These are phyloP conservation scores for Bolboschoenoplectus hybrid DNA, from an alignment of 202 grass and related monocot species.

Conservation along the genomic window DNA sequence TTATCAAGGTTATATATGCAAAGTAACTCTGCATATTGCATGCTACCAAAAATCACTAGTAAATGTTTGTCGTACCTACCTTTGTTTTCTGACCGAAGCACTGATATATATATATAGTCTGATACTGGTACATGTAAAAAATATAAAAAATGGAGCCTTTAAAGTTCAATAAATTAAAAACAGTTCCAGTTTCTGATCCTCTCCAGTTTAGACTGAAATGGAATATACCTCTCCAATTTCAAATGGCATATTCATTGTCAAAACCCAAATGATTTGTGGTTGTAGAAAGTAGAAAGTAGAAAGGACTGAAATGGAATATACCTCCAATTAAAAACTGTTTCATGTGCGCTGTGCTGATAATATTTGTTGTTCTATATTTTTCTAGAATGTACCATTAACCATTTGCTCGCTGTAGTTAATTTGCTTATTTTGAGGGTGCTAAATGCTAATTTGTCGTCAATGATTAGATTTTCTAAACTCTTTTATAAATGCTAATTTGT, in stretches of 20 bases:
- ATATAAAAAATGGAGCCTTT: not conserved
- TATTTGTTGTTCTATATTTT: no score
- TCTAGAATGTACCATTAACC: no score
- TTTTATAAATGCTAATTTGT: no score
- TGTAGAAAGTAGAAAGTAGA: no score
- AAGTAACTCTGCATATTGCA: not conserved
- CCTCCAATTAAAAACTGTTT: no score
- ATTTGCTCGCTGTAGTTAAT: no score
- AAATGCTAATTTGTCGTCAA: no score
- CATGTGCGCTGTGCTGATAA: no score
- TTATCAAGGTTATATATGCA: conserved; percentile 5
- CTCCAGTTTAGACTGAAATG: not conserved
- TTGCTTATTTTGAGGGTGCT: no score
- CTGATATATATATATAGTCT: not conserved
- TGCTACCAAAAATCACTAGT: not conserved
- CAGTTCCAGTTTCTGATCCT: conserved; percentile 9
- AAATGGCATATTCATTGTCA: not conserved
- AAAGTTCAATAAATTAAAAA: not conserved
- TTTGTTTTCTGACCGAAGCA: not conserved
- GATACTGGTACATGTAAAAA: not conserved
- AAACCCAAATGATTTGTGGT: no score
- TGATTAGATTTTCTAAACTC: no score
- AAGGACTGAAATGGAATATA: no score
- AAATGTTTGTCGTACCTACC: conserved; percentile 15
- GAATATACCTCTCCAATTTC: conserved; percentile 4